Conservation (phyloP, 495 filamentous ascomycete species). For the Daldinia bambusicola region DNA sequence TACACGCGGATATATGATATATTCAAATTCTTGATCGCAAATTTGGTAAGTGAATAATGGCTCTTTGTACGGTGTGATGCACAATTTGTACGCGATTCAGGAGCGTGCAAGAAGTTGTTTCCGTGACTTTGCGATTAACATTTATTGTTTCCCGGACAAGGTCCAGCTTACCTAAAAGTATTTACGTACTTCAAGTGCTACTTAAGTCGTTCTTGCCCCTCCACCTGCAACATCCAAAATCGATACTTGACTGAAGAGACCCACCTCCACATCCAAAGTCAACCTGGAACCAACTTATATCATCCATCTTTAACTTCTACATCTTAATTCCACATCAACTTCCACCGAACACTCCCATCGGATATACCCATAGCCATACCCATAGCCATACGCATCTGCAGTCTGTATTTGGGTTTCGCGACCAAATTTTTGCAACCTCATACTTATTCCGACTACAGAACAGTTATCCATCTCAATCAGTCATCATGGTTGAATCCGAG, state of each 20-base stretch:
- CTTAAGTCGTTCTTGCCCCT: conserved; percentile 5
- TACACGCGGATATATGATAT: background rate
- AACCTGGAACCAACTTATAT: background rate
- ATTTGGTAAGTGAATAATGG: background rate
- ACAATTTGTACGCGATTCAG: background rate
- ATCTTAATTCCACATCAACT: conserved; percentile 6
- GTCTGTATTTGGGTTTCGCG: conserved; percentile 6
- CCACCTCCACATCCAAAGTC: background rate
- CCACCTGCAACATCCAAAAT: background rate
- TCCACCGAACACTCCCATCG: background rate
- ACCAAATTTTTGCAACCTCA: conserved; percentile 8
- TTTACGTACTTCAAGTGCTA: too few relatives aligned
- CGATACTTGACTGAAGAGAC: background rate
- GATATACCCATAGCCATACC: background rate
- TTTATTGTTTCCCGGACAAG: background rate
- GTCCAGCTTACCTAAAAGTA: background rate
- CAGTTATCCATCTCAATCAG: background rate
- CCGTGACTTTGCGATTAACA: background rate
- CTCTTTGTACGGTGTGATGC: background rate
- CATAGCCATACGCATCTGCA: background rate
- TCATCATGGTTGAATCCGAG: conserved; percentile 37
- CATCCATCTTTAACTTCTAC: conserved; percentile 15
- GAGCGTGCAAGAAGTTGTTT: background rate
- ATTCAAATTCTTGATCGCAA: background rate
- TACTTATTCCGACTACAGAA: conserved; percentile 19